Conservation (phyloP, 1,284 basidiomycete species). For the Schizopora paradoxa region DNA sequence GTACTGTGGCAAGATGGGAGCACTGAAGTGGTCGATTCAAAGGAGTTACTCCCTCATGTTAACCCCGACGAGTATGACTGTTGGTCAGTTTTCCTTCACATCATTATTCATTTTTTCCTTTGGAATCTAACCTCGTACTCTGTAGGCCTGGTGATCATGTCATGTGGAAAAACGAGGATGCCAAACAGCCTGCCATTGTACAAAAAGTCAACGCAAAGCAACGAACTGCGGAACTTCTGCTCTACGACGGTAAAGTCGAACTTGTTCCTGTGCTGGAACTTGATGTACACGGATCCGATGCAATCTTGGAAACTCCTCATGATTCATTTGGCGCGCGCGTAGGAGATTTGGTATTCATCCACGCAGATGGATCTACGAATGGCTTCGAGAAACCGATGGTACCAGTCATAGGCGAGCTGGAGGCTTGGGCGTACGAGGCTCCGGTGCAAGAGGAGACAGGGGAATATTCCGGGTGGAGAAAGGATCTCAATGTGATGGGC, state of each 20-base stretch:
- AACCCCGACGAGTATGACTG: constrained; percentile 84
- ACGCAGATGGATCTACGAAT: constrained; percentile 58
- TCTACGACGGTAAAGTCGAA: constrained; percentile 49
- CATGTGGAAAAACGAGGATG: constrained; percentile 76
- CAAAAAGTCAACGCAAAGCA: constrained; percentile 73
- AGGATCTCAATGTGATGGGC: constrained; percentile 62
- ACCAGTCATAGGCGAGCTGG: constrained; percentile 75
- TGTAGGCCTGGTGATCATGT: constrained; percentile 87
- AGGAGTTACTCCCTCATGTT: constrained; percentile 72
- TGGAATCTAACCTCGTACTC: not conserved
- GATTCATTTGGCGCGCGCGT: constrained; percentile 76
- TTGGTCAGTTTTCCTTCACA: constrained; percentile 47
- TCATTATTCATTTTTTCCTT: constrained; percentile 16
- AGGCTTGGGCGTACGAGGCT: constrained; percentile 66
- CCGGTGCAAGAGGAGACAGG: constrained; percentile 44
- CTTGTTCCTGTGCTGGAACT: constrained; percentile 83
- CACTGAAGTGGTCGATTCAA: constrained; percentile 53
- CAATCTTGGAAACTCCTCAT: constrained; percentile 12
- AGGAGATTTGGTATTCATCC: constrained; percentile 82
- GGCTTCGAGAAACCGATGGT: constrained; percentile 61
- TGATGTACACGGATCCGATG: constrained; percentile 65
- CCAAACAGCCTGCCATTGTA: constrained; percentile 66
- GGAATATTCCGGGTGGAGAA: constrained; percentile 59
- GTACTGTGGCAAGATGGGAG: constrained; percentile 88
- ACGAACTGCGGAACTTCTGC: constrained; percentile 62